Percentiles rank a stretch among this genome's conserved stretches.
Conservation (phyloP, 2,329 filamentous ascomycete species). For the Colletotrichum camelliae region DNA sequence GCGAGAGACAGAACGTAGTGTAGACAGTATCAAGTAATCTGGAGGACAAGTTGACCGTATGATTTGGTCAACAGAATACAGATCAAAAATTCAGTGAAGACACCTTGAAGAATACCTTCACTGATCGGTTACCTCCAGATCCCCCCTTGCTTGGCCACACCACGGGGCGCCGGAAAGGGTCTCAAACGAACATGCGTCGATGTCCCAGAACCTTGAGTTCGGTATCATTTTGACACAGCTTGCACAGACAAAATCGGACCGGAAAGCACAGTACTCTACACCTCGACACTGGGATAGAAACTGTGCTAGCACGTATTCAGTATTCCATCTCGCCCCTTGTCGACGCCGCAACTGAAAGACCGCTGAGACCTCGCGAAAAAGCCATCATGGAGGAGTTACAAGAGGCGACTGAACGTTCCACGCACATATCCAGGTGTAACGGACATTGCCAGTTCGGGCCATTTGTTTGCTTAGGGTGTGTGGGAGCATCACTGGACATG, state of each 20-base stretch:
- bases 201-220: background rate
- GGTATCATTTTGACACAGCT: background rate
- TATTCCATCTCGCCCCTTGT: background rate
- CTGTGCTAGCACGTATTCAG: background rate
- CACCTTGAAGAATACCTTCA: background rate
- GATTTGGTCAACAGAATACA: background rate
- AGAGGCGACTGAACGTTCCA: constrained; percentile 2
- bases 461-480: background rate
- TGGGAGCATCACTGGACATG: background rate
- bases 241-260: background rate
- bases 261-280: background rate
- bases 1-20: background rate
- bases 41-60: background rate
- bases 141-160: background rate
- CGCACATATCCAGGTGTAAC: background rate
- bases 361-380: background rate
- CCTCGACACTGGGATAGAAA: background rate
- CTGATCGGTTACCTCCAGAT: background rate
- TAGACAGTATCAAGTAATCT: background rate
- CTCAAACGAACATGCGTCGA: background rate
- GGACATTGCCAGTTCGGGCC: background rate
- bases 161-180: background rate
- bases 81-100: background rate
- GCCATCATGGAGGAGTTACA: background rate
- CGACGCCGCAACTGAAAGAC: background rate